A percentile compares a stretch with the other conserved stretches of the same genome.
Conservation (phyloP, 2,329 filamentous ascomycete genomes). For the Waltergamsia citrina region DNA sequence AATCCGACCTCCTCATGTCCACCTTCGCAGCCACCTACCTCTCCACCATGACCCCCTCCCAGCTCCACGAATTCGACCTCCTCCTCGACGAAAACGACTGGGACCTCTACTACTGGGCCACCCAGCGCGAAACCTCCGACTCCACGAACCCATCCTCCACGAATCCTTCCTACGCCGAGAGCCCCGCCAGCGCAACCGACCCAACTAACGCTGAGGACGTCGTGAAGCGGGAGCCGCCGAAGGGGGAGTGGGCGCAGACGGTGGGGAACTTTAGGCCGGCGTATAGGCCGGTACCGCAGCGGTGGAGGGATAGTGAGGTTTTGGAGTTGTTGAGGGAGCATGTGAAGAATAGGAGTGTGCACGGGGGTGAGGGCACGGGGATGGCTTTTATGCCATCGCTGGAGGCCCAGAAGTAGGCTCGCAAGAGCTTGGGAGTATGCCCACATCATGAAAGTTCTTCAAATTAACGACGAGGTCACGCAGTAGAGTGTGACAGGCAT, state of each 20-base stretch:
- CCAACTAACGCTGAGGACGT: constrained; percentile 12
- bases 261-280: constrained; percentile 89
- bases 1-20: constrained; percentile 90
- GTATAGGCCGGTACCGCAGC: constrained; percentile 76
- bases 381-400: constrained; percentile 51
- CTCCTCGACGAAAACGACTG: constrained; percentile 99
- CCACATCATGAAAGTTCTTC: no score
- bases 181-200: constrained; percentile 14
- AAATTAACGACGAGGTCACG: no score
- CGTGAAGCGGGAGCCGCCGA: constrained; percentile 21
- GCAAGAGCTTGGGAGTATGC: no score
- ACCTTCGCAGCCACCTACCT: constrained; percentile 86
- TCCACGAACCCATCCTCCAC: constrained; percentile 27
- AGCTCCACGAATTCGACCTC: constrained; percentile 76
- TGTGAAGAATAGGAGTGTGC: constrained; percentile 52
- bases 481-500: no score
- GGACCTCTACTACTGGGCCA: constrained; percentile 99
- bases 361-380: constrained; percentile 28
- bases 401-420: constrained; percentile 5
- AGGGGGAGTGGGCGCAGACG: constrained; percentile 93
- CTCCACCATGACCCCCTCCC: constrained; percentile 57
- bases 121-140: constrained; percentile 58
- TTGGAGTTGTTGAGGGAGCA: constrained; percentile 69
- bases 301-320: constrained; percentile 81
- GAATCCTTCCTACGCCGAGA: constrained; percentile 18